phyloP scores from a whole-genome alignment of 2,329 filamentous ascomycete species.

The Diplodia sapinea region DNA sequence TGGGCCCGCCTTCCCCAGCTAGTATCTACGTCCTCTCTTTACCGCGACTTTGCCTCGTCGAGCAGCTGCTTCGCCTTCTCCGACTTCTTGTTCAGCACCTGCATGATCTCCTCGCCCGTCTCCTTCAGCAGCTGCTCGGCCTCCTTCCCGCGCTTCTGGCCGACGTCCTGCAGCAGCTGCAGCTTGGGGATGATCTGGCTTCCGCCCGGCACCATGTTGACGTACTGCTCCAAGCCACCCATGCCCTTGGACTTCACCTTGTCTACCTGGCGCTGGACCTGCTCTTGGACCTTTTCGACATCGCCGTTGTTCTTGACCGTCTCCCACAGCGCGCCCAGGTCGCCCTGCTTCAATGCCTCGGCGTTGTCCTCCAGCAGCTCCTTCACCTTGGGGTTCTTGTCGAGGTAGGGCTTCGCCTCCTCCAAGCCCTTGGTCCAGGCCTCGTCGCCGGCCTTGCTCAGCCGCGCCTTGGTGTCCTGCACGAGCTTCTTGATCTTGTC shows the following conservation, averaged over 20 bases:
- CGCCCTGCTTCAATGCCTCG: constrained; percentile 70
- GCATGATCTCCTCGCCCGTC: constrained; percentile 45
- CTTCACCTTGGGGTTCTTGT: constrained; percentile 79
- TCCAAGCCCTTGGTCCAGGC: constrained; percentile 74
- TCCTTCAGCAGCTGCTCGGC: constrained; percentile 73
- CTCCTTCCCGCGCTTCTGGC: constrained; percentile 71
- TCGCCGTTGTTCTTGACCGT: constrained; percentile 68
- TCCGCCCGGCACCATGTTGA: constrained; percentile 69
- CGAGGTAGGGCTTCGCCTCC: constrained; percentile 72
- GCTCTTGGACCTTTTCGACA: constrained; percentile 63
- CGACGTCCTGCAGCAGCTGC: constrained; percentile 67
- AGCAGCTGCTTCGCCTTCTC: constrained; percentile 35
- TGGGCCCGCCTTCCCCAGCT: too few relatives aligned
- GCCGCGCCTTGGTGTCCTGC: constrained; percentile 71
- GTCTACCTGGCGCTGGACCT: constrained; percentile 63
- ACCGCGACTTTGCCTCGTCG: constrained; percentile 31
- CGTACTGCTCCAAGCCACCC: constrained; percentile 63
- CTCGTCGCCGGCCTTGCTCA: constrained; percentile 72
- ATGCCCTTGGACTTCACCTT: constrained; percentile 63
- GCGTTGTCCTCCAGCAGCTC: constrained; percentile 73
- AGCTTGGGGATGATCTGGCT: constrained; percentile 70
- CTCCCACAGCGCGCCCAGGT: constrained; percentile 67
- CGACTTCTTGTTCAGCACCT: constrained; percentile 33
- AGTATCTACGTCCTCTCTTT: background rate
- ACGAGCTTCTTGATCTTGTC: constrained; percentile 64